These are phyloP conservation scores for Claviceps humidiphila DNA, from an alignment of 2,329 filamentous ascomycete species.

Conservation along the genomic window DNA sequence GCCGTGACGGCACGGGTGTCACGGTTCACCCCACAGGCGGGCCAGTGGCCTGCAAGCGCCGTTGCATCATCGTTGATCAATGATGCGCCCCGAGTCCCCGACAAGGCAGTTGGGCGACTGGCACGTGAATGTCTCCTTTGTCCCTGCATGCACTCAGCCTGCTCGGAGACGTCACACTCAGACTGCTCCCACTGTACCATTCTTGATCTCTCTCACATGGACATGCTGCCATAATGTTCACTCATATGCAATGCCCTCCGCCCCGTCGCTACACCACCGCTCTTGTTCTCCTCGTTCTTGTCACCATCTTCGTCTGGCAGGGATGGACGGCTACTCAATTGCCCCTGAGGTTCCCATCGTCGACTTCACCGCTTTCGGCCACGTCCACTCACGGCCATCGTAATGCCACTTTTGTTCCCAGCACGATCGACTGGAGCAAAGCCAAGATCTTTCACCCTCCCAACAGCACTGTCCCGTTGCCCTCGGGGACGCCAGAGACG, in stretches of 20 bases:
- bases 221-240: slow-evolving; percentile 15
- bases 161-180: no score
- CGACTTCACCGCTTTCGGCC: neutral
- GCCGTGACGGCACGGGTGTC: neutral
- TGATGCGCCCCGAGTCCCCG: no score
- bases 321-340: slow-evolving; percentile 10
- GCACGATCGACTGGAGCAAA: slow-evolving; percentile 26
- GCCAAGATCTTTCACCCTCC: slow-evolving; percentile 20
- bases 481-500: slow-evolving; percentile 20
- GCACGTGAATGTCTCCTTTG: neutral
- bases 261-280: slow-evolving; percentile 21
- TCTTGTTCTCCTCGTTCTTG: slow-evolving; percentile 15
- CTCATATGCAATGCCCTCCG: slow-evolving; percentile 17
- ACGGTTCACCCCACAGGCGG: no score
- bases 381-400: slow-evolving; percentile 8
- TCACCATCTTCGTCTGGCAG: slow-evolving; percentile 16
- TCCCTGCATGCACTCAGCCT: neutral
- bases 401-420: slow-evolving; percentile 20
- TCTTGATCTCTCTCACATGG: neutral
- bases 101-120: no score
- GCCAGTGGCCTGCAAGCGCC: no score
- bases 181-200: no score
- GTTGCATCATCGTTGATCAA: no score
- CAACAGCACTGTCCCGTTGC: slow-evolving; percentile 18
- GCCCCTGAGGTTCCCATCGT: slow-evolving; percentile 7